A percentile compares a stretch with the other conserved stretches of the same genome.
Conservation (phyloP, 108 stramenopile genomes). For the Hondaea fermentalgiana region DNA sequence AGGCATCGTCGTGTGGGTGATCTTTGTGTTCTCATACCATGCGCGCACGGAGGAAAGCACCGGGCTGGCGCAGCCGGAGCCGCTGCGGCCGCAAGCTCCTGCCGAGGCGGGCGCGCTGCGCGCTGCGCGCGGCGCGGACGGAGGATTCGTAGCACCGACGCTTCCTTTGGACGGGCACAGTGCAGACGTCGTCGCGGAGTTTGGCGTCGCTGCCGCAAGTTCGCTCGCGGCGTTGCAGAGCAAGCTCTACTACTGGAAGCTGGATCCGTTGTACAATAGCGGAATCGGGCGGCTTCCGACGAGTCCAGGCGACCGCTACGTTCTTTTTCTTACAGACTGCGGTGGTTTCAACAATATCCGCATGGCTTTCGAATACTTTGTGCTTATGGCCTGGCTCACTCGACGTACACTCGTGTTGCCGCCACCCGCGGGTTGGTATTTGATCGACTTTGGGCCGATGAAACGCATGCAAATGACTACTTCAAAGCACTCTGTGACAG, state of each 20-base stretch:
- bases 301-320: not conserved
- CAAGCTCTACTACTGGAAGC: slow-evolving; percentile 7
- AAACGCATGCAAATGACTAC: not conserved
- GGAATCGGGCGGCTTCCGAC: not conserved
- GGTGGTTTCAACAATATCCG: slow-evolving; percentile 14
- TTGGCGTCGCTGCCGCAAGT: not conserved
- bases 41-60: not conserved
- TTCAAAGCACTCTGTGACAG: not conserved
- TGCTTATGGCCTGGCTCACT: slow-evolving; percentile 14
- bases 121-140: not conserved
- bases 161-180: not conserved
- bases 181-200: not conserved
- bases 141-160: not conserved
- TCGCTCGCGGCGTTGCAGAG: not conserved
- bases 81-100: not conserved
- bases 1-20: not conserved
- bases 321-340: not conserved
- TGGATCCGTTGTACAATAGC: not conserved
- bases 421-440: not conserved
- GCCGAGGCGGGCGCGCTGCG: not conserved
- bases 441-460: not conserved
- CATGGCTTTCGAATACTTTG: slow-evolving; percentile 16
- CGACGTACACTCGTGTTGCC: not conserved
- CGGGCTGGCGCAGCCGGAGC: not conserved
- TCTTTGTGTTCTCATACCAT: not conserved